These are phyloP conservation scores for Kodamaea anthophila DNA, from an alignment of 1,139 yeast species.

Conservation along the genomic window DNA sequence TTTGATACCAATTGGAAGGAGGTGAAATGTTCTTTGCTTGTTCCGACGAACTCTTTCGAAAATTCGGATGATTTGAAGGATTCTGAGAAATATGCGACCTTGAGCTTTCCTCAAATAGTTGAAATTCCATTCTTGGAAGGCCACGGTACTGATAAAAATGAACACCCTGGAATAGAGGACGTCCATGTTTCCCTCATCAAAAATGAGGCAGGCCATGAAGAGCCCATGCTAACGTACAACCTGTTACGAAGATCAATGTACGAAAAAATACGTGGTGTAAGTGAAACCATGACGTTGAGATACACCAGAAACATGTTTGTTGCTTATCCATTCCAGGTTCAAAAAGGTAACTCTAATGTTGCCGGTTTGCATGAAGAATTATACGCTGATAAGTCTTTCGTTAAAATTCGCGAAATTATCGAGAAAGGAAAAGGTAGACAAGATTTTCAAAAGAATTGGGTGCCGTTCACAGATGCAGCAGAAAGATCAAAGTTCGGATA, in stretches of 20 bases:
- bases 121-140: slow-evolving; percentile 30
- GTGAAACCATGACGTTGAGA: slow-evolving; percentile 1
- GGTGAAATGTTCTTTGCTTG: slow-evolving; percentile 25
- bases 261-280: slow-evolving; percentile 3
- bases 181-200: slow-evolving; percentile 31
- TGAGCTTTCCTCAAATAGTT: slow-evolving; percentile 25
- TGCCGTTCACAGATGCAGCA: slow-evolving; percentile 30
- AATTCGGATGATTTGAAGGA: slow-evolving; percentile 3
- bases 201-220: slow-evolving; percentile 27
- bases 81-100: slow-evolving; percentile 6
- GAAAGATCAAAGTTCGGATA: slow-evolving; percentile 17
- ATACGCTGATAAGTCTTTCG: slow-evolving; percentile 16
- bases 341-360: slow-evolving; percentile 26
- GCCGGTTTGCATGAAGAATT: slow-evolving; percentile 17
- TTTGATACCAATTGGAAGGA: slow-evolving; percentile 45
- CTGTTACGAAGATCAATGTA: slow-evolving; percentile 19
- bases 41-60: slow-evolving; percentile 18
- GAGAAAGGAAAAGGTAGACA: slow-evolving; percentile 18
- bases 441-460: slow-evolving; percentile 38
- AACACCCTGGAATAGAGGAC: slow-evolving; percentile 39
- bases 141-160: slow-evolving; percentile 13
- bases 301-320: slow-evolving; percentile 22
- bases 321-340: slow-evolving; percentile 36
- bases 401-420: slow-evolving; percentile 22
- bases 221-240: slow-evolving; percentile 33